Percentiles rank a stretch among this genome's conserved stretches.
These are phyloP conservation scores for Cicer pinnatifidum DNA, from an alignment of 306 rosid species.

Conservation along the genomic window DNA sequence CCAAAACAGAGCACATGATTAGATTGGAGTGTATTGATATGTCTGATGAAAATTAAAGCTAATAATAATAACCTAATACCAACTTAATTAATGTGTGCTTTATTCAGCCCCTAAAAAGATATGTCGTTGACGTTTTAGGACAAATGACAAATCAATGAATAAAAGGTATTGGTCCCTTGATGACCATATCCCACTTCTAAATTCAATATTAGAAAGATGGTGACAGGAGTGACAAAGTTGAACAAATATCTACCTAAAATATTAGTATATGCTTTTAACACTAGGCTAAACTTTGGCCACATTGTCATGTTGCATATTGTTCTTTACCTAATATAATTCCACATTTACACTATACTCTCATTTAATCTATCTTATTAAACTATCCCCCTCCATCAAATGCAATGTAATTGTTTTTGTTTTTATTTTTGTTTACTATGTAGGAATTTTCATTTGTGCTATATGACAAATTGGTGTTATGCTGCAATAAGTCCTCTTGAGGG, in stretches of 20 bases:
- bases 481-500: too few species aligned
- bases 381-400: too few species aligned
- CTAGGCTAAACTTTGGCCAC: slow-evolving; percentile 46
- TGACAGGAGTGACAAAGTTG: slow-evolving; percentile 54
- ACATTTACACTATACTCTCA: not conserved
- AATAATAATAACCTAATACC: slow-evolving; percentile 34
- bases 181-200: slow-evolving; percentile 46
- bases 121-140: slow-evolving; percentile 40
- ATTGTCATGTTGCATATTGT: slow-evolving; percentile 14
- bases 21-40: slow-evolving; percentile 33
- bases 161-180: slow-evolving; percentile 41
- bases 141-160: slow-evolving; percentile 39
- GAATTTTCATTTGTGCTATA: too few species aligned
- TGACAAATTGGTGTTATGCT: too few species aligned
- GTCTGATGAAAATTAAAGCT: slow-evolving; percentile 35
- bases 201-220: slow-evolving; percentile 48
- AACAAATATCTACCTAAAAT: slow-evolving; percentile 38
- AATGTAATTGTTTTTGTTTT: too few species aligned
- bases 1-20: slow-evolving; percentile 35
- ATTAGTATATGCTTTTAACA: slow-evolving; percentile 20
- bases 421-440: too few species aligned
- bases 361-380: too few species aligned
- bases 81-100: slow-evolving; percentile 25
- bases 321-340: slow-evolving; percentile 29
- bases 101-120: slow-evolving; percentile 38